Evolutionary conservation across 495 filamentous ascomycete species (phyloP), one percentile per base, ranked within the genome.

Genomic region (Jackrogersella multiformis): DNA sequence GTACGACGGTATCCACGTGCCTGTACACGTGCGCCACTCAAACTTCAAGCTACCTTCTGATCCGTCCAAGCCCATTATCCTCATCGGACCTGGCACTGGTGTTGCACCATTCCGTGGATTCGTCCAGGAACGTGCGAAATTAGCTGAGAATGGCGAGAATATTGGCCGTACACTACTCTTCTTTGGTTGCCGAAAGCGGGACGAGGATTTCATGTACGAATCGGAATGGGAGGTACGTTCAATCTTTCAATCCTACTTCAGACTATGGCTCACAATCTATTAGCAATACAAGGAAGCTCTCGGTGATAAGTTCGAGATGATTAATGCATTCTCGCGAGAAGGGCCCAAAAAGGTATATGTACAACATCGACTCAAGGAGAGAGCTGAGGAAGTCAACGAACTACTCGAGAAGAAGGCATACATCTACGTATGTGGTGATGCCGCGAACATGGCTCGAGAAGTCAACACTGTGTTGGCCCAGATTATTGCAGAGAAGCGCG

Each of bases 1-100:
- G 79, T 98, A 97, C 77, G 91, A 97, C 75, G 96, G 96, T 54
- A 89, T 97, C 67, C 94, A 97, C 70, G 90, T 98, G 4, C 95
- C 96, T 2, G 92, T 98, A 20, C 96, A 98, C 76, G 88, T 98
- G 51, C 92, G 95, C 57, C 93, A 97, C 81, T 99, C 95, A 45
- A 99, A 99, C 82, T 99, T 99, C 87, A 97, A 97, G 80, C 86
- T 99, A 20, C 95, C 95, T 32, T 97, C 94, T 35, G 95, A 99
- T 69, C 94, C 95, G 5, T 86, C 91, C 16, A 94, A 93, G 78
- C 95, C 95, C 18, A 83, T 99, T 64, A 95, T 99, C 76, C 92
- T 97, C 88, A 86, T 99, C 74, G 95, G 95, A 32, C 95, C 95
- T 16, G 95, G 95, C 71, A 97, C 96, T 60, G 95, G 95, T 82